phyloP scores from a whole-genome alignment of 164 flowering plant species.

The Pachysandra terminalis region DNA sequence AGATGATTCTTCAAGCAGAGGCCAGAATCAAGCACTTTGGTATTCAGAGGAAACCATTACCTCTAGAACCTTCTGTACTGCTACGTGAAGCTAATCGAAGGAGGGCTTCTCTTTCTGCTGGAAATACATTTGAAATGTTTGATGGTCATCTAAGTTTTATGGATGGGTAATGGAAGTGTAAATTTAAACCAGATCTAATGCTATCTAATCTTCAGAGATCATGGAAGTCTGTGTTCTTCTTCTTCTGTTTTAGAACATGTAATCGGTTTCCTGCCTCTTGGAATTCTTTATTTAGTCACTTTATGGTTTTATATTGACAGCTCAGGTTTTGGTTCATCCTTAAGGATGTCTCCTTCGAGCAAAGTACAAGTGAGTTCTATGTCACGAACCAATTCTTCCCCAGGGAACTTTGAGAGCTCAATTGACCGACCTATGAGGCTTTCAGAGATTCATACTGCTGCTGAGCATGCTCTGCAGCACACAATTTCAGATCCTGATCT shows the following conservation, averaged over 20 bases:
- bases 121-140: slow-evolving; percentile 74
- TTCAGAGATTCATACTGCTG: slow-evolving; percentile 90
- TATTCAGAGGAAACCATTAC: slow-evolving; percentile 87
- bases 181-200: slow-evolving; percentile 12
- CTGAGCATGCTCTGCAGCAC: slow-evolving; percentile 70
- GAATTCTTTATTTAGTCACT: slow-evolving; percentile 6
- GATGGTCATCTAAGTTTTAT: slow-evolving; percentile 44
- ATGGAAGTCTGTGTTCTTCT: background rate
- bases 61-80: slow-evolving; percentile 88
- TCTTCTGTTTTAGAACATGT: slow-evolving; percentile 5
- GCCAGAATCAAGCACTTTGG: slow-evolving; percentile 73
- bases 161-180: slow-evolving; percentile 61
- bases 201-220: background rate
- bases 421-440: slow-evolving; percentile 93
- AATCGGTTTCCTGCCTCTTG: background rate
- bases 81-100: slow-evolving; percentile 94
- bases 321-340: slow-evolving; percentile 55
- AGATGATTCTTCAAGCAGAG: slow-evolving; percentile 78
- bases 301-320: slow-evolving; percentile 42
- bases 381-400: slow-evolving; percentile 78
- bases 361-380: slow-evolving; percentile 48
- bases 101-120: slow-evolving; percentile 96
- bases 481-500: slow-evolving; percentile 78
- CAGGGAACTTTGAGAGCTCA: slow-evolving; percentile 76
- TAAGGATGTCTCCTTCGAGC: slow-evolving; percentile 38